phyloP scores from a whole-genome alignment of 129 eudicot genomes.

The Arctium lappa region DNA sequence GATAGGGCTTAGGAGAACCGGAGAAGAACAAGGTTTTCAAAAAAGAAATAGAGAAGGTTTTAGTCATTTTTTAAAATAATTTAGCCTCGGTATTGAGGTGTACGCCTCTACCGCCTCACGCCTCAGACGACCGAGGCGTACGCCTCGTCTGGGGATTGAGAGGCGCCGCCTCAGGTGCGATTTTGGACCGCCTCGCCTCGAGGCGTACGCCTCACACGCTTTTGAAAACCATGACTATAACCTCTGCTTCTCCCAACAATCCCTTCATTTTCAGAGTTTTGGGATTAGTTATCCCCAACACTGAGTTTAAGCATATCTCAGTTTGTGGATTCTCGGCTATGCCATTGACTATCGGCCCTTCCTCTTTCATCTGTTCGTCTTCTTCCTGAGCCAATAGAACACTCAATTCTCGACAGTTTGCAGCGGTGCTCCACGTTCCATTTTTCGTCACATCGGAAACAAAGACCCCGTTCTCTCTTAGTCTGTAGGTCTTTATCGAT shows the following conservation, averaged over 20 bases:
- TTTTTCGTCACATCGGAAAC: constrained; percentile 12
- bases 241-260: not conserved
- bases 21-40: too few species aligned
- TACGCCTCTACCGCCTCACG: too few species aligned
- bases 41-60: too few species aligned
- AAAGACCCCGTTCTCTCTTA: not conserved
- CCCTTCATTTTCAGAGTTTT: not conserved
- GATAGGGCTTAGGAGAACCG: too few species aligned
- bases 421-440: not conserved
- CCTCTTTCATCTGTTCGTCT: not conserved
- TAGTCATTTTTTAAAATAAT: too few species aligned
- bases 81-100: too few species aligned
- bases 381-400: not conserved
- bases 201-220: too few species aligned
- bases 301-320: not conserved
- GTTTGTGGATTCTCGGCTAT: not conserved
- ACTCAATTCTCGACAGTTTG: not conserved
- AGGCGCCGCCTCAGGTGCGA: too few species aligned
- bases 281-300: not conserved
- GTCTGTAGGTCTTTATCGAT: not conserved
- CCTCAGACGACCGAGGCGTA: too few species aligned
- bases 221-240: not conserved
- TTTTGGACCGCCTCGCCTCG: too few species aligned
- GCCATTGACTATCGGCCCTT: too few species aligned
- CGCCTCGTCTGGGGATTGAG: too few species aligned